Evolutionary conservation across 225 moss, liverwort and hornwort genomes (phyloP), one percentile per base, ranked within the genome.

Genomic region (Marchantia polymorpha): DNA sequence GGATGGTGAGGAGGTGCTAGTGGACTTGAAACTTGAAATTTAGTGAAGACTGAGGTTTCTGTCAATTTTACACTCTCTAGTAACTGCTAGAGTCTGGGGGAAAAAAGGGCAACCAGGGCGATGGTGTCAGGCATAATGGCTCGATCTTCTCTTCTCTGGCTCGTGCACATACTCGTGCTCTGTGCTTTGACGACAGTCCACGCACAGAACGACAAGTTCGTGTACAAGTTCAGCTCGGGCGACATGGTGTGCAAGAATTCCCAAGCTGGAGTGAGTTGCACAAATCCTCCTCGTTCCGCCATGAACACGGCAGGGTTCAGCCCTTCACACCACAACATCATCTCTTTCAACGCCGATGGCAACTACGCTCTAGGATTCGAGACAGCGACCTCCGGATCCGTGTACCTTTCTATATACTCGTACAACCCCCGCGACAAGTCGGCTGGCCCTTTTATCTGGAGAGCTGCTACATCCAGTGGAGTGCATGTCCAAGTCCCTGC

Each of bases 361-460:
- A 26, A 7, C n/a, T 74, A 52, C 26, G 52, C 74, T 53, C 26
- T 74, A 10, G 74, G 74, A 0, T 74, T 74, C 29, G 74, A 74
- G 26, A 26, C 26, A 17, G 74, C 29, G 3, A 54, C 74, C 0
- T 52, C 7, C 3, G 74, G 74, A n/a, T 74, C 74, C 0, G 53
- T n/a, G 19, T 54, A 54, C 15, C 74, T 74, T 4, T 74, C 74
- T 25, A 55, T 29, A 52, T 74, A 74, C n/a, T 10, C 14, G 5
- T 55, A 16, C 15, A 10, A 27, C 12, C 52, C 74, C 54, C 2
- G 55, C 27, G 31, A 53, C 23, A n/a, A n/a, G 12, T 29, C 52
- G 26, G 74, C 74, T 3, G 55, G 74, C 16, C 10, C 23, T 27
- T 30, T 55, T 30, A 74, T 74, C 8, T 74, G 74, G 74, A 0